Evolutionary conservation across 371 early-diverging fungal genomes (phyloP).

Genomic region (Rhizopus microsporus): DNA sequence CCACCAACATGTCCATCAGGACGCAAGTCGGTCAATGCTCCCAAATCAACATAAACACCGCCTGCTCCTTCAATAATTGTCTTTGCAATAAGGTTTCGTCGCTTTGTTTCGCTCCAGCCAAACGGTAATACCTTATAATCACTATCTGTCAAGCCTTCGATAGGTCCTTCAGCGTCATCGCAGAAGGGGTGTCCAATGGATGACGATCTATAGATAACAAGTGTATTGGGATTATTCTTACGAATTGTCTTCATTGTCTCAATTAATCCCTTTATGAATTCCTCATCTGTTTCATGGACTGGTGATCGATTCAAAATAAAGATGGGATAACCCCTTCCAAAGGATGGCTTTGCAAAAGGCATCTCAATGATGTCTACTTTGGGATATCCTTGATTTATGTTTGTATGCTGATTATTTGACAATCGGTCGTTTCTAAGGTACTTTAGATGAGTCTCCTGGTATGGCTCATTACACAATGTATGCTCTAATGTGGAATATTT

Average conservation of each 20-base stretch:
- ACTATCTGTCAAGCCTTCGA: conserved; percentile 30
- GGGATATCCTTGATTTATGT: conserved; percentile 35
- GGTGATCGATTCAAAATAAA: conserved; percentile 54
- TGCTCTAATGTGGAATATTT: conserved; percentile 29
- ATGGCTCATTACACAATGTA: conserved; percentile 35
- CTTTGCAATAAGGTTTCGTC: conserved; percentile 60
- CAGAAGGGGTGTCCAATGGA: conserved; percentile 53
- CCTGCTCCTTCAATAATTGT: conserved; percentile 58
- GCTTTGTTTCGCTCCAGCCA: conserved; percentile 55
- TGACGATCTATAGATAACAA: conserved; percentile 57
- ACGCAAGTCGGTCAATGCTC: conserved; percentile 49
- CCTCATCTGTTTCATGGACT: conserved; percentile 45
- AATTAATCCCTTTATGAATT: conserved; percentile 44
- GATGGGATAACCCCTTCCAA: conserved; percentile 38
- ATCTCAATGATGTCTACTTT: conserved; percentile 42
- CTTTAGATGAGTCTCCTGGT: conserved; percentile 32
- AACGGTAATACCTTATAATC: conserved; percentile 42
- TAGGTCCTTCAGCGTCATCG: conserved; percentile 42
- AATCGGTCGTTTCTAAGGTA: conserved; percentile 61
- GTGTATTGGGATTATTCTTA: conserved; percentile 25
- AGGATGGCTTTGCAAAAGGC: conserved; percentile 44
- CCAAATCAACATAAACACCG: conserved; percentile 60
- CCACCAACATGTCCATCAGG: conserved; percentile 67
- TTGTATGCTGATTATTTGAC: conserved; percentile 34
- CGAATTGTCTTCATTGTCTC: conserved; percentile 47